Evolutionary conservation across 2,329 filamentous ascomycete genomes (phyloP), one percentile per base, ranked within the genome.

Genomic region (Elsinoe batatas): DNA sequence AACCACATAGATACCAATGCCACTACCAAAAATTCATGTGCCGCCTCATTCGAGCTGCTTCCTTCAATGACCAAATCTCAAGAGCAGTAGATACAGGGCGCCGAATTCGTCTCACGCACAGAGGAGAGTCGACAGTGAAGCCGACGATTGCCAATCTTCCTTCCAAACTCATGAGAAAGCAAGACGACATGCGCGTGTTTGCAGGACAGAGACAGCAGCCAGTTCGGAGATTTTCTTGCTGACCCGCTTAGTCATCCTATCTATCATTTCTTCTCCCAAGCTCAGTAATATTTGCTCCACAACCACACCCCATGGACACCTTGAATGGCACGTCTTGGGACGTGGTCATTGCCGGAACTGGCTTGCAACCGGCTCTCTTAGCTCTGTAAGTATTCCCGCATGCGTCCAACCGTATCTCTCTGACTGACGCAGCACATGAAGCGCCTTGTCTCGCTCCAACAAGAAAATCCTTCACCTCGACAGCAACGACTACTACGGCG

Each of bases 391-490:
- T 72, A 57, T 55, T 36, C 40, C 56, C 56, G 46, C 53, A 37
- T 46, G 57, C 54, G 46, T 20, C 37, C 60, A 63, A 62, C 61
- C 63, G 63, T 65, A 71, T 74, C 74, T 74, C 69, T 82, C 83
- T 86, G 81, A 87, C 85, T 88, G 81, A 89, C 83, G 71, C 72
- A 85, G 79, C 72, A 68, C 65, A 60, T 72, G 62, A 79, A 97
- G 91, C 79, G 87, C 91, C 65, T 79, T 97, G 64, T 97, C 91
- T 63, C 85, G 91, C 67, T 95, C 90, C 60, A 85, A 84, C 68
- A 95, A 95, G 77, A 93, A 88, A 65, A 81, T 96, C 62, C 80
- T 97, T 58, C 91, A 97, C 69, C 76, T 96, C 68, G 91, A 97
- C 68, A 79, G 81, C 60, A 91, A 95, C 73, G 78, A 83, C 59